These are phyloP conservation scores for Lasiodiplodia gonubiensis DNA, from an alignment of 2,329 filamentous ascomycete species.

Conservation along the genomic window DNA sequence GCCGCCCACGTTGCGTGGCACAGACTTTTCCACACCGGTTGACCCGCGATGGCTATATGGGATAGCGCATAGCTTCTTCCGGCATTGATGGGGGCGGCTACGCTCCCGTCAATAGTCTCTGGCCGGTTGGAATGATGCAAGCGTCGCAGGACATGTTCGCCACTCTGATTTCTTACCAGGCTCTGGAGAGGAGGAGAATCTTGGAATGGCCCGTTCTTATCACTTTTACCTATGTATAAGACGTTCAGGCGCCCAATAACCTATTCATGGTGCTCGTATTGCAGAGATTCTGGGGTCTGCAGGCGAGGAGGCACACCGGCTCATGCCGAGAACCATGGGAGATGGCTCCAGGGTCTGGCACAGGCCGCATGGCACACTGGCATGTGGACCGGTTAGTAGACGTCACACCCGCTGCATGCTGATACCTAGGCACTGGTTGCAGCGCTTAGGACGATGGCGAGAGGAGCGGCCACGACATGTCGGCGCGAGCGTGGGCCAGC, in stretches of 20 bases:
- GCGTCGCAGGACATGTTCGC: neutral
- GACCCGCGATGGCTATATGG: neutral
- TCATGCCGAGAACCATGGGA: neutral
- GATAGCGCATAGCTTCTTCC: neutral
- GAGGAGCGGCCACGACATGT: neutral
- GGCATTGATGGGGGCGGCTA: neutral
- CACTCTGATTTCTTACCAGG: neutral
- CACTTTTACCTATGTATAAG: conserved; percentile 2
- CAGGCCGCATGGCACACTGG: neutral
- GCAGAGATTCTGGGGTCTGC: neutral
- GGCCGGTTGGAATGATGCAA: neutral
- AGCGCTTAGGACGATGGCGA: neutral
- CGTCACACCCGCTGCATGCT: neutral
- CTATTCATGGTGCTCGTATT: neutral
- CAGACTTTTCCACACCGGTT: conserved; percentile 14
- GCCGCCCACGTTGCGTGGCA: conserved; percentile 18
- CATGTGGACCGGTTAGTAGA: neutral
- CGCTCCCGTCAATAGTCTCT: neutral
- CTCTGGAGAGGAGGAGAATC: neutral
- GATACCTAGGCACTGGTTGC: neutral
- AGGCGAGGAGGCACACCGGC: conserved; percentile 18
- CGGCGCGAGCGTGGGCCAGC: neutral
- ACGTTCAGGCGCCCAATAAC: neutral
- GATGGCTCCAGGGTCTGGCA: neutral
- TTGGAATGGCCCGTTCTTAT: neutral